Percentiles rank a stretch among this genome's conserved stretches.
Conservation (phyloP, 2,329 filamentous ascomycete species). For the Cyanodermella asteris region DNA sequence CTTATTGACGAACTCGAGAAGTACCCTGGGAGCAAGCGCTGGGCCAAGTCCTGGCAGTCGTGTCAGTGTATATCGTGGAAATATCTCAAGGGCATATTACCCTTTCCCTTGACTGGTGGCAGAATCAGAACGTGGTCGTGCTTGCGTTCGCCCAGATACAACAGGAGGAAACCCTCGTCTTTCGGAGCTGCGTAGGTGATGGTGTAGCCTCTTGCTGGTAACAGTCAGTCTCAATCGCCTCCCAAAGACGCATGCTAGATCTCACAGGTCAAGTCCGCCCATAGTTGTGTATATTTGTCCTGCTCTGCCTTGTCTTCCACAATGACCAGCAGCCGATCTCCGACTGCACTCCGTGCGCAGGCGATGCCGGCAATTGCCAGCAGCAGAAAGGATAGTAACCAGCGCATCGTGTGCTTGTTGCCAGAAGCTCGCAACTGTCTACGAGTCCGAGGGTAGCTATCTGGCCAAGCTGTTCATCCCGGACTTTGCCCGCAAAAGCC, state of each 20-base stretch:
- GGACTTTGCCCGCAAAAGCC: too few relatives aligned
- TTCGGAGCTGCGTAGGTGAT: conserved; percentile 69
- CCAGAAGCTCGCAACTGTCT: neutral
- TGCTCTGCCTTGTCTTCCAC: conserved; percentile 67
- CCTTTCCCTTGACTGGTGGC: conserved; percentile 78
- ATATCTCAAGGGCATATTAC: conserved; percentile 19
- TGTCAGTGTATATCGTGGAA: neutral
- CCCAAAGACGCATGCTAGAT: neutral
- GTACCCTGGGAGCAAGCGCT: conserved; percentile 59
- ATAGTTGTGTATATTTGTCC: conserved; percentile 60
- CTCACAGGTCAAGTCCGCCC: conserved; percentile 15
- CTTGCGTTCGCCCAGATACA: conserved; percentile 63
- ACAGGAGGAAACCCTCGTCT: conserved; percentile 53
- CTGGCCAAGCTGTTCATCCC: too few relatives aligned
- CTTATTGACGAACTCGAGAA: conserved; percentile 80
- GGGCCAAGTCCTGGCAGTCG: conserved; percentile 56
- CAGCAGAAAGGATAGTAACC: conserved; percentile 47
- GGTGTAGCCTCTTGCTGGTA: conserved; percentile 42
- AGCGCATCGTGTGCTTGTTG: conserved; percentile 40
- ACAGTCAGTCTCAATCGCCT: conserved; percentile 3
- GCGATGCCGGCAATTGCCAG: conserved; percentile 44
- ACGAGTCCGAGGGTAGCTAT: too few relatives aligned
- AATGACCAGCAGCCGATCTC: conserved; percentile 63
- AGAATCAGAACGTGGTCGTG: conserved; percentile 86
- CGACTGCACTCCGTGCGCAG: conserved; percentile 57